Base-by-base conservation (phyloP, 805 yeast species). In the Spathaspora arborariae region DNA sequence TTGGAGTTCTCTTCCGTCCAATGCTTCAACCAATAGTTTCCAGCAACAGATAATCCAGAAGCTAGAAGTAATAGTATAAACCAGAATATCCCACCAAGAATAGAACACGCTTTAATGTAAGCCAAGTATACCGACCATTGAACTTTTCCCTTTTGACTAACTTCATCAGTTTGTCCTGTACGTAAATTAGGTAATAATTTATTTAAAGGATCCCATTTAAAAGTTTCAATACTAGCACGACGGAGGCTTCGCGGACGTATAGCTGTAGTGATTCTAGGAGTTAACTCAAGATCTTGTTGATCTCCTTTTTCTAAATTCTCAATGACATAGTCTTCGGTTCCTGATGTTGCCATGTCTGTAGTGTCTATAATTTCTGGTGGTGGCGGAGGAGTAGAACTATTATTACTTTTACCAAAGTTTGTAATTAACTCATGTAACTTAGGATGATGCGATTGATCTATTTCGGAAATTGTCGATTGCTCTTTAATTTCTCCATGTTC, bases 1-100 rank as follows among this genome's bases (percentile, higher is more conserved):
- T 69, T 65, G 7, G 67, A 60, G 52, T 78, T 78, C 27, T 58
- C 52, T 53, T 83, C 88, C 1, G 89, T 78, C 91, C 91, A 84
- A 50, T 75, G 68, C 52, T 83, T 84, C 54, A 84, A 68, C 84
- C 88, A 82, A 58, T 79, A 80, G 57, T 78, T 81, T 40, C 80
- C 79, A 7, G 68, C 64, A 11, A 76, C 60, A 15, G 73, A 69
- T 42, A 48, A 61, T 27, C 42, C 60, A 46, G 53, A 62, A 52
- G 53, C 68, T 47, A 22, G 49, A 2, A 26, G 64, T 22, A 51
- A 44, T n/a, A 46, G 37, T 9, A 54, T 63, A 50, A 39, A 63
- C 54, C 51, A 81, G 55, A 70, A 44, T n/a, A 61, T n/a, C 20
- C 76, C 76, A 27, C 85, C 84, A 1, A 59, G 22, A 26, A 67